phyloP scores from a whole-genome alignment of 2,329 filamentous ascomycete species.

The Mariannaea sp. region DNA sequence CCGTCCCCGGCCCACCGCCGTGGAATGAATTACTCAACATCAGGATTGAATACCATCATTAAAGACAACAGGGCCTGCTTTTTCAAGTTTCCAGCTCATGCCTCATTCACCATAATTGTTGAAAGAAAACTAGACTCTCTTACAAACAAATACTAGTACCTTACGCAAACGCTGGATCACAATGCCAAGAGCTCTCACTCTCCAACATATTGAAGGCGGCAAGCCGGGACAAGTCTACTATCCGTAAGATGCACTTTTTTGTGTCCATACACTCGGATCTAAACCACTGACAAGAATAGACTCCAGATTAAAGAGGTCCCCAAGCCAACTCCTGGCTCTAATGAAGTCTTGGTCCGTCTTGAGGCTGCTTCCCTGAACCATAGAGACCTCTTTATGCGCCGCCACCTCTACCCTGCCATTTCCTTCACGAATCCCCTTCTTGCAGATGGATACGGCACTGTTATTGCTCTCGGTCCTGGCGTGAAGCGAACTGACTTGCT shows the following conservation, averaged over 20 bases:
- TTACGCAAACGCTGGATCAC: slow-evolving; percentile 6
- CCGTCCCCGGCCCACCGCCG: slow-evolving; percentile 6
- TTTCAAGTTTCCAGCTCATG: background rate
- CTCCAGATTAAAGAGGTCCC: slow-evolving; percentile 65
- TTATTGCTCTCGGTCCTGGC: slow-evolving; percentile 65
- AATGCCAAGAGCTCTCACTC: slow-evolving; percentile 63
- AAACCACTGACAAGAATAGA: slow-evolving; percentile 42
- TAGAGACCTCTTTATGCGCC: slow-evolving; percentile 91
- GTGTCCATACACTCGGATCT: background rate
- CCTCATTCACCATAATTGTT: too few relatives aligned
- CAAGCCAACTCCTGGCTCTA: slow-evolving; percentile 64
- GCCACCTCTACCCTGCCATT: slow-evolving; percentile 86
- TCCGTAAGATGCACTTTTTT: slow-evolving; percentile 55
- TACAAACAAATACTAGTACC: background rate
- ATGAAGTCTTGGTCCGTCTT: slow-evolving; percentile 76
- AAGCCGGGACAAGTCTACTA: slow-evolving; percentile 91
- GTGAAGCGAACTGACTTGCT: slow-evolving; percentile 47
- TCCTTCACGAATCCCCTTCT: slow-evolving; percentile 79
- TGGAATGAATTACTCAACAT: slow-evolving; percentile 8
- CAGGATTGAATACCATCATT: background rate
- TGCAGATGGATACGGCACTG: slow-evolving; percentile 79
- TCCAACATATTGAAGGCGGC: slow-evolving; percentile 70
- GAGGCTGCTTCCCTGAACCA: slow-evolving; percentile 88
- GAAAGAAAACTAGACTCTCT: background rate
- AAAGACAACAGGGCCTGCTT: too few relatives aligned